phyloP scores from a whole-genome alignment of 2,329 filamentous ascomycete species.

The Pseudogymnoascus sp. region DNA sequence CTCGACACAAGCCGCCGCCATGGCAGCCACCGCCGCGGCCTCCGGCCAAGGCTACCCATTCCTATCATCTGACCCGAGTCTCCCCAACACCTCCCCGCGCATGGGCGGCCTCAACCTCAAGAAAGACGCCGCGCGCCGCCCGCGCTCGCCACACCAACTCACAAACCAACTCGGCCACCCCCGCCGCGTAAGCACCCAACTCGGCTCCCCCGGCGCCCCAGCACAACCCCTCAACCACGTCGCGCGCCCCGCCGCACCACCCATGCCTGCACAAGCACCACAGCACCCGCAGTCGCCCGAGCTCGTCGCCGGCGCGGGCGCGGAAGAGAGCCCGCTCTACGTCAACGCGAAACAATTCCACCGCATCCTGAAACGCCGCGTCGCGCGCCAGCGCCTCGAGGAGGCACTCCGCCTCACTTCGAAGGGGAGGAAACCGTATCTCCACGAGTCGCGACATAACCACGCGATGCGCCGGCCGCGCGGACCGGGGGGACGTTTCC shows the following conservation, averaged over 20 bases:
- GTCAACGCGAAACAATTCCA: conserved; percentile 99
- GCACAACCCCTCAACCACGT: conserved; percentile 43
- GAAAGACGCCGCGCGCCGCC: conserved; percentile 49
- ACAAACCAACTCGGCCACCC: conserved; percentile 40
- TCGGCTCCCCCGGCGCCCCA: conserved; percentile 63
- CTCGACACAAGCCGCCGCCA: conserved; percentile 66
- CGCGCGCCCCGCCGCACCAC: conserved; percentile 45
- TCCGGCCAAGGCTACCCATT: conserved; percentile 66
- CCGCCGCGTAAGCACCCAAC: conserved; percentile 62
- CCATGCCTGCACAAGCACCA: conserved; percentile 56
- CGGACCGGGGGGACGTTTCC: conserved; percentile 86
- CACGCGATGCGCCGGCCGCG: conserved; percentile 94
- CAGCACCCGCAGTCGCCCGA: conserved; percentile 70
- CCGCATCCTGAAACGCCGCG: conserved; percentile 85
- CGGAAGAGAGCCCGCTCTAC: conserved; percentile 89
- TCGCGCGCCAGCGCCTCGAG: conserved; percentile 87
- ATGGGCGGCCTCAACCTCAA: conserved; percentile 60
- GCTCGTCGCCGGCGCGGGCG: conserved; percentile 52
- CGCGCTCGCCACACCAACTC: conserved; percentile 69
- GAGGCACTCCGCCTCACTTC: conserved; percentile 85
- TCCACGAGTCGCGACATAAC: conserved; percentile 95
- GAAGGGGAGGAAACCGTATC: conserved; percentile 91
- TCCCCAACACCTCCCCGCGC: conserved; percentile 65
- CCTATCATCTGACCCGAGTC: conserved; percentile 61
- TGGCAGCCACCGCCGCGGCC: conserved; percentile 85